Evolutionary conservation across 305 asterid genomes (phyloP).

Genomic region (Fraxinus paxiana): DNA sequence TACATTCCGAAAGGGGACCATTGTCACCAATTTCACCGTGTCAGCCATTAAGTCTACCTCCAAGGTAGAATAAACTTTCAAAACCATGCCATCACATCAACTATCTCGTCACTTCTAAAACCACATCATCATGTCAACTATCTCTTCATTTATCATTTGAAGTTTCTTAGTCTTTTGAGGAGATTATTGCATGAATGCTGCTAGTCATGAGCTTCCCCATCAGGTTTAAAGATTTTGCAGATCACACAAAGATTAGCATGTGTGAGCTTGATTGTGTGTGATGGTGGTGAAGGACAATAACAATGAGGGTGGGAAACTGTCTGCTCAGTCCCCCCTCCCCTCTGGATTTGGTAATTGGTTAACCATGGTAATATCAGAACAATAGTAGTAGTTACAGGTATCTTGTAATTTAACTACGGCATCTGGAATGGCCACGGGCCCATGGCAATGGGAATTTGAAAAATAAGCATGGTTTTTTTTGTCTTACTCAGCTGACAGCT

Average conservation of each 20-base stretch:
- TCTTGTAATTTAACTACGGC: background rate
- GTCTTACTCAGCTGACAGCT: background rate
- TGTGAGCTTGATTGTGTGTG: background rate
- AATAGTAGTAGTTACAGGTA: background rate
- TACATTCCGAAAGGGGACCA: background rate
- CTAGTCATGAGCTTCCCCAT: background rate
- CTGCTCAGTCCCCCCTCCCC: background rate
- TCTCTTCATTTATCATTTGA: background rate
- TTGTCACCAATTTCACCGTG: background rate
- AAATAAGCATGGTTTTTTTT: background rate
- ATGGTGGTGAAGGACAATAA: background rate
- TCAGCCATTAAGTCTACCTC: background rate
- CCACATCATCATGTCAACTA: background rate
- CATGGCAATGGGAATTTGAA: background rate
- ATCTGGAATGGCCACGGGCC: background rate
- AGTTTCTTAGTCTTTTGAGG: background rate
- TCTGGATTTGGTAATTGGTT: background rate
- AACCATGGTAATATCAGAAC: background rate
- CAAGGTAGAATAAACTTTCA: background rate
- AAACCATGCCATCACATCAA: background rate
- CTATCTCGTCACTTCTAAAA: background rate
- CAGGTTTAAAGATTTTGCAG: background rate
- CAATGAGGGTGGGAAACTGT: background rate
- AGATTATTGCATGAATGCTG: background rate
- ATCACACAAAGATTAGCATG: background rate